A percentile compares a stretch with the other conserved stretches of the same genome.
Evolutionary conservation across 257 asterid species (phyloP).

Genomic region (Catharanthus roseus): DNA sequence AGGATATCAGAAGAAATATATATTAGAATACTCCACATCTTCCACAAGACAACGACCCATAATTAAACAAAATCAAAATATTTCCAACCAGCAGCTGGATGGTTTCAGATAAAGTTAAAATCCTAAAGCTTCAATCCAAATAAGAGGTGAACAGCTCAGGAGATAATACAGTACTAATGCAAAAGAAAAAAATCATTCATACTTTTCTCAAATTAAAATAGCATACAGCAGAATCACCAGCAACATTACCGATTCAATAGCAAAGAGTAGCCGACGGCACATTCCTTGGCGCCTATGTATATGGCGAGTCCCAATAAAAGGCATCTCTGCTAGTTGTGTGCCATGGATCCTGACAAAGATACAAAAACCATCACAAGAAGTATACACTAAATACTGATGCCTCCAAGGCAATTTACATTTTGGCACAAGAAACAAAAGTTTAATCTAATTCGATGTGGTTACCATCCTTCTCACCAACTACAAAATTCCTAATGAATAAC

Average conservation of each 20-base stretch:
- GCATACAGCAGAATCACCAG: constrained; percentile 1
- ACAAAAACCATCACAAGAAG: not conserved
- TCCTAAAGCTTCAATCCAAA: not conserved
- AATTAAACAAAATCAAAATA: not conserved
- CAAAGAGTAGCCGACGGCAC: constrained; percentile 88
- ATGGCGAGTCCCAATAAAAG: constrained; percentile 86
- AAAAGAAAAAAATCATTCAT: not conserved
- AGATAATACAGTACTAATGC: not conserved
- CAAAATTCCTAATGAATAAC: not conserved
- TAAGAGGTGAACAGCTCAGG: not conserved
- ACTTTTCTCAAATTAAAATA: not conserved
- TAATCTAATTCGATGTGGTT: not conserved
- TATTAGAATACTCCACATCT: not conserved
- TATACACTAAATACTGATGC: not conserved
- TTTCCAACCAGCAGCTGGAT: not conserved
- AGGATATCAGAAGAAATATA: not conserved
- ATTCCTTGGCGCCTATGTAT: constrained; percentile 96
- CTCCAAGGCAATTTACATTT: not conserved
- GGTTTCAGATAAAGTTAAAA: not conserved
- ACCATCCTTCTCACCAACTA: not conserved
- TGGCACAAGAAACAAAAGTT: not conserved
- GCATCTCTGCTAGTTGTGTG: constrained; percentile 92
- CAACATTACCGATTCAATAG: constrained; percentile 66
- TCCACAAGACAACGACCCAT: not conserved
- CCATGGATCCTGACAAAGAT: constrained; percentile 41